Conservation (phyloP, 75 land plant species). For the Gnetum montanum region DNA sequence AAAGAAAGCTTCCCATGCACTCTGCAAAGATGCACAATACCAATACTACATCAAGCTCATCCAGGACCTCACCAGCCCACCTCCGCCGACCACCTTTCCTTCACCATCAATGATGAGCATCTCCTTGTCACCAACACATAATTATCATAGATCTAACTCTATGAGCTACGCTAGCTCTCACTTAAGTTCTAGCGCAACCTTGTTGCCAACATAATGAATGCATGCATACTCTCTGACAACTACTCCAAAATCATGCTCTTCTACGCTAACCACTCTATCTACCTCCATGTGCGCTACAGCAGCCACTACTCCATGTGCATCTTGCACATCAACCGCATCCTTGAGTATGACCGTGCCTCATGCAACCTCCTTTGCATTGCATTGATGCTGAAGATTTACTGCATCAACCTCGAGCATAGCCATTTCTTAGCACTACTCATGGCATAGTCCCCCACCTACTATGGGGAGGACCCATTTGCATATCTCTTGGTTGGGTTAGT, state of each 20-base stretch:
- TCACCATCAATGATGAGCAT: constrained; percentile 78
- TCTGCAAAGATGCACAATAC: constrained; percentile 78
- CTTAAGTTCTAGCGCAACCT: constrained; percentile 95
- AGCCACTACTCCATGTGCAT: constrained; percentile 82
- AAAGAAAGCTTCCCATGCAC: constrained; percentile 40
- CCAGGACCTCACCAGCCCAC: constrained; percentile 85
- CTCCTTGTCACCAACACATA: constrained; percentile 90
- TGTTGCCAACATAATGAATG: constrained; percentile 76
- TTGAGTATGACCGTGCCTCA: constrained; percentile 90
- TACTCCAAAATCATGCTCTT: constrained; percentile 96
- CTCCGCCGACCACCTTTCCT: constrained; percentile 68
- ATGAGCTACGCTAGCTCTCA: constrained; percentile 68
- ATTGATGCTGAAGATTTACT: constrained; percentile 87
- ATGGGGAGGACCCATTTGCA: too few species aligned
- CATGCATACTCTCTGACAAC: constrained; percentile 87
- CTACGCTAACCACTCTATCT: constrained; percentile 89
- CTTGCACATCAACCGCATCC: constrained; percentile 94
- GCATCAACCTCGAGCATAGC: constrained; percentile 94
- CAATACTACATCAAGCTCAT: constrained; percentile 65
- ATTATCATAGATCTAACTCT: constrained; percentile 91
- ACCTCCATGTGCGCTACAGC: constrained; percentile 94
- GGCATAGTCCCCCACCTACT: too few species aligned
- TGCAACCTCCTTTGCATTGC: constrained; percentile 93
- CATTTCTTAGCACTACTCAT: not conserved
- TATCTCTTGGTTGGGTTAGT: too few species aligned